Evolutionary conservation across 2,329 filamentous ascomycete species (phyloP), one percentile per base, ranked within the genome.

Genomic region (Pseudogymnoascus sp.): DNA sequence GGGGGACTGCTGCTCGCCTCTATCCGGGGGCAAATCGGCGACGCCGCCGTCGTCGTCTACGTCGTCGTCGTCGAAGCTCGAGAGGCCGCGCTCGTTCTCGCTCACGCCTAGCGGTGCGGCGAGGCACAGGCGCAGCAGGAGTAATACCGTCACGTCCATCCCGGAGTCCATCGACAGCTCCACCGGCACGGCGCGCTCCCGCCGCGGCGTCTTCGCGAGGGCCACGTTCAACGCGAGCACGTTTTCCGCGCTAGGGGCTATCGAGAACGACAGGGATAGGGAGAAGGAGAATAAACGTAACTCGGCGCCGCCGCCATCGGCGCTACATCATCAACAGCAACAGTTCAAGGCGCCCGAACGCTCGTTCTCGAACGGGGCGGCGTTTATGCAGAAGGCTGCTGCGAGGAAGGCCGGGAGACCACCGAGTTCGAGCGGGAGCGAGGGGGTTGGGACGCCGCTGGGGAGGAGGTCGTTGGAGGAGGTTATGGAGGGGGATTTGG

Each of bases 321-420:
- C 26, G 33, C 10, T 47, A 19, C 21, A 31, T 0, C n/a, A n/a
- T n/a, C n/a, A n/a, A n/a, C n/a, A n/a, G n/a, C 26, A n/a, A 3
- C 26, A 19, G 14, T 59, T 33, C 6, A 62, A 14, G 16, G 61
- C 61, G 6, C 77, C 78, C 24, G 76, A 74, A 33, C 74, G 79
- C 24, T 74, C 79, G 1, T 76, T 78, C 3, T 82, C 79, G 44
- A 78, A 77, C 0, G 80, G 80, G 0, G 76, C 77, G 1, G 77
- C 78, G 4, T 81, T 78, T 61, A 76, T 81, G 72, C 76, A 79
- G 63, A 68, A 70, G 24, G 68, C 66, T 38, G 65, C 68, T 37
- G 68, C 69, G 21, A 69, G 71, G 16, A 68, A 66, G 61, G 65
- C 63, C 11, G 62, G 62, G 3, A 67, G 62, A 59, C 42, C 65